Conservation (phyloP, 805 yeast species). For the Kodamaea neixiangensis region DNA sequence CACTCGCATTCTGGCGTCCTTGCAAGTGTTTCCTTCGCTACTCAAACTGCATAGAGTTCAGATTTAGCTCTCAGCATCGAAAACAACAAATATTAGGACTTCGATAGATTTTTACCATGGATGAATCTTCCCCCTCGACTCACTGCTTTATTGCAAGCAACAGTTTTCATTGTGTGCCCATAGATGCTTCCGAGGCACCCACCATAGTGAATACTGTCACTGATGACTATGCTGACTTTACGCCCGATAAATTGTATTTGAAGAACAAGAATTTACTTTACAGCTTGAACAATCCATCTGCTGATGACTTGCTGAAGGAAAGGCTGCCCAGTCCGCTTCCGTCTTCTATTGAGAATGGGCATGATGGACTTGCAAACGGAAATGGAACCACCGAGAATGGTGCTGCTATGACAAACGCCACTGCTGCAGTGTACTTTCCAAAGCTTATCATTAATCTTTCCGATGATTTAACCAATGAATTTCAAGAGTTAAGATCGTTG, state of each 20-base stretch:
- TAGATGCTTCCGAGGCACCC: conserved; percentile 15
- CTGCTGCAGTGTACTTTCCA: conserved; percentile 48
- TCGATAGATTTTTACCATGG: background rate
- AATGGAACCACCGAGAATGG: background rate
- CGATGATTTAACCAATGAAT: conserved; percentile 33
- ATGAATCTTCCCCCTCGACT: conserved; percentile 17
- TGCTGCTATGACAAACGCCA: background rate
- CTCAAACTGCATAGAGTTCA: background rate
- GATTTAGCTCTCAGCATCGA: background rate
- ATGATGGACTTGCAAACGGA: background rate
- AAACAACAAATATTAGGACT: background rate
- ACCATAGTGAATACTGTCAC: conserved; percentile 6
- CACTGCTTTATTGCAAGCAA: conserved; percentile 29
- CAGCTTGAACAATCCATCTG: conserved; percentile 29
- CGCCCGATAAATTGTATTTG: conserved; percentile 18
- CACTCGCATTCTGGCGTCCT: background rate
- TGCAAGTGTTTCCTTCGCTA: background rate
- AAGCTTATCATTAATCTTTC: conserved; percentile 42
- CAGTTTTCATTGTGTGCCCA: conserved; percentile 28
- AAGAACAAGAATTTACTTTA: conserved; percentile 25
- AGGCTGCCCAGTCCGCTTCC: conserved; percentile 5
- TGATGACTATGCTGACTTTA: conserved; percentile 16
- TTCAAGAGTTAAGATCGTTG: conserved; percentile 39
- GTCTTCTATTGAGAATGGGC: background rate
- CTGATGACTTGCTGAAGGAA: conserved; percentile 18